These are phyloP conservation scores for Rhynchosporium graminicola DNA, from an alignment of 2,329 filamentous ascomycete genomes.

Conservation along the genomic window DNA sequence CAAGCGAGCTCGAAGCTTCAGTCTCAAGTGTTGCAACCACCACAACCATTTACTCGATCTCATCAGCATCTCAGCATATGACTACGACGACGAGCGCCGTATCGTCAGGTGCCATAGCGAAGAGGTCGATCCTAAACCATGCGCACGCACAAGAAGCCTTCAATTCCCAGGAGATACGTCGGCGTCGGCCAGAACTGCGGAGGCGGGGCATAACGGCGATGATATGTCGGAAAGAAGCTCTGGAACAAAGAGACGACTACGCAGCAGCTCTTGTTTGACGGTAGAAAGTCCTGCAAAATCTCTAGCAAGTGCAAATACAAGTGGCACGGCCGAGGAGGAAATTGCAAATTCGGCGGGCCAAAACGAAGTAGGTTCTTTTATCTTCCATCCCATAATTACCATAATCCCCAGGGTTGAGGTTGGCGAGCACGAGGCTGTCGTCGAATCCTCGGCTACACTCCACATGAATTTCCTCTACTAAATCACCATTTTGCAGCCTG, in stretches of 20 bases:
- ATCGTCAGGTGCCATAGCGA: constrained; percentile 7
- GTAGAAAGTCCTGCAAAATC: constrained; percentile 1
- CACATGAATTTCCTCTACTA: constrained; percentile 14
- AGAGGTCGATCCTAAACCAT: constrained; percentile 9
- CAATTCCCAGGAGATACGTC: constrained; percentile 1
- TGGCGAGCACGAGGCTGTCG: constrained; percentile 13
- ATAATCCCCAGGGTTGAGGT: neutral
- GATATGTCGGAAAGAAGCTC: constrained; percentile 21
- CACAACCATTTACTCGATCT: constrained; percentile 3
- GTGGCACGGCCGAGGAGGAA: constrained; percentile 4
- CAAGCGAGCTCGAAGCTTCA: constrained; percentile 22
- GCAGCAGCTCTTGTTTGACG: constrained; percentile 6
- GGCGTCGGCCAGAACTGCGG: constrained; percentile 1
- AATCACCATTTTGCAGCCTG: constrained; percentile 14
- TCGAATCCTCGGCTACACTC: constrained; percentile 17
- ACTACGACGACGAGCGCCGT: neutral
- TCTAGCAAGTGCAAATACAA: neutral
- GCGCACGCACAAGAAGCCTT: constrained; percentile 13
- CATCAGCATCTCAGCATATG: neutral
- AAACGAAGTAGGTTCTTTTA: neutral
- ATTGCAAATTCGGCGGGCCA: neutral
- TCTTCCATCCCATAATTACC: neutral
- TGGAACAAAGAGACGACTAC: constrained; percentile 11
- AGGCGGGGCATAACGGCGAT: constrained; percentile 13
- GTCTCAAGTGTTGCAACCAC: constrained; percentile 3